A percentile compares a stretch with the other conserved stretches of the same genome.
Conservation (phyloP, 805 yeast species). For the Isabelozyma gotoi region DNA sequence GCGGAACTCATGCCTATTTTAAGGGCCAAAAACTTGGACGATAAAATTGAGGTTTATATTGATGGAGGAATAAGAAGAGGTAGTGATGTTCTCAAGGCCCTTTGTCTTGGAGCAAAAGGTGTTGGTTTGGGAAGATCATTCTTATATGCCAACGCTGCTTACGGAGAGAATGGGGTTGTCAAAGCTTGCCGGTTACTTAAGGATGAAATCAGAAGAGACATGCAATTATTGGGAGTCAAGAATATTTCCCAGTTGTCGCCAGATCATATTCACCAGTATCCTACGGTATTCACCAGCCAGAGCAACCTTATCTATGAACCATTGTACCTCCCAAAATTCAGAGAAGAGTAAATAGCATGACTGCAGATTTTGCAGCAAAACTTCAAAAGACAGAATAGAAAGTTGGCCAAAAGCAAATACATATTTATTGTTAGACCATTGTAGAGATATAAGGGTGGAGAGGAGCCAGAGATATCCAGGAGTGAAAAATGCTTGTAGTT, state of each 20-base stretch:
- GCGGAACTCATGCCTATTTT: conserved; percentile 66
- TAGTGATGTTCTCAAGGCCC: conserved; percentile 62
- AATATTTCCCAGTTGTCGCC: conserved; percentile 49
- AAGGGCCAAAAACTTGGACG: conserved; percentile 43
- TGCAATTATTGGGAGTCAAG: conserved; percentile 79
- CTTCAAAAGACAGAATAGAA: no score
- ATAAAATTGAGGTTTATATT: conserved; percentile 51
- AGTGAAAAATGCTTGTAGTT: no score
- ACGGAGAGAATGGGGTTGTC: conserved; percentile 64
- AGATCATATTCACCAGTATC: conserved; percentile 22
- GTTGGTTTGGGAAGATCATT: conserved; percentile 71
- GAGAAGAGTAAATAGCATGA: conserved; percentile 2
- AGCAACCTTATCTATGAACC: conserved; percentile 12
- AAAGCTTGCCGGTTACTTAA: conserved; percentile 60
- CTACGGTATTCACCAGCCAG: conserved; percentile 22
- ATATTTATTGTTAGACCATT: no score
- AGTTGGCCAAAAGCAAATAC: no score
- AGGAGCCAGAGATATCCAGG: no score
- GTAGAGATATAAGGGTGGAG: no score
- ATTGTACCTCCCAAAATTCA: conserved; percentile 12
- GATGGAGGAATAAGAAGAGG: conserved; percentile 76
- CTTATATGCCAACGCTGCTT: conserved; percentile 60
- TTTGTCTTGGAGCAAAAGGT: conserved; percentile 69
- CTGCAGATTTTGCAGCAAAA: no score
- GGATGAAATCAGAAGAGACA: conserved; percentile 72